Evolutionary conservation across 331 rosid species (phyloP).

Genomic region (Phaseolus coccineus): DNA sequence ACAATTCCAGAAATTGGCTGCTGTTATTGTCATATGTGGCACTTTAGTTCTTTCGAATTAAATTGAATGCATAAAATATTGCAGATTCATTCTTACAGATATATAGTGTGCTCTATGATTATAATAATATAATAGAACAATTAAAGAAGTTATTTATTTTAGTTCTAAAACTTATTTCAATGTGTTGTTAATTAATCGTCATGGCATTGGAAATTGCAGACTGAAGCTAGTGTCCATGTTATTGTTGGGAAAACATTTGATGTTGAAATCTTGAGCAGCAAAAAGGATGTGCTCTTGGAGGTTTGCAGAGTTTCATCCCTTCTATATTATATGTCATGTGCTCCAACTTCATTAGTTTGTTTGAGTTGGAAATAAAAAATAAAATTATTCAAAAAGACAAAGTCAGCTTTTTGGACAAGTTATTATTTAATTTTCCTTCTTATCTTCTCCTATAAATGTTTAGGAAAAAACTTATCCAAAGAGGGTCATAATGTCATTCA

Average conservation of each 20-base stretch:
- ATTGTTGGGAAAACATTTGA: slow-evolving; percentile 82
- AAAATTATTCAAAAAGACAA: neutral
- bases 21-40: neutral
- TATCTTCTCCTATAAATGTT: too few species aligned
- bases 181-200: slow-evolving; percentile 17
- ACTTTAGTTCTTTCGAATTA: slow-evolving; percentile 16
- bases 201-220: slow-evolving; percentile 60
- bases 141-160: slow-evolving; percentile 17
- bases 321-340: slow-evolving; percentile 18
- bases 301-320: slow-evolving; percentile 56
- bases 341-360: slow-evolving; percentile 23
- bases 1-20: slow-evolving; percentile 24
- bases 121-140: neutral
- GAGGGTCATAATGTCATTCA: neutral
- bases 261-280: slow-evolving; percentile 66
- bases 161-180: neutral
- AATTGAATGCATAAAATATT: slow-evolving; percentile 24
- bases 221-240: slow-evolving; percentile 61
- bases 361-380: neutral
- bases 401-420: too few species aligned
- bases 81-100: neutral
- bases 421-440: too few species aligned
- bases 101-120: slow-evolving; percentile 4
- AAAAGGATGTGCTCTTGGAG: slow-evolving; percentile 83
- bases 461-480: too few species aligned